Percentiles rank a stretch among this genome's conserved stretches.
Evolutionary conservation across 169 alveolate species (phyloP).

Genomic region (Cyclospora cayetanensis): DNA sequence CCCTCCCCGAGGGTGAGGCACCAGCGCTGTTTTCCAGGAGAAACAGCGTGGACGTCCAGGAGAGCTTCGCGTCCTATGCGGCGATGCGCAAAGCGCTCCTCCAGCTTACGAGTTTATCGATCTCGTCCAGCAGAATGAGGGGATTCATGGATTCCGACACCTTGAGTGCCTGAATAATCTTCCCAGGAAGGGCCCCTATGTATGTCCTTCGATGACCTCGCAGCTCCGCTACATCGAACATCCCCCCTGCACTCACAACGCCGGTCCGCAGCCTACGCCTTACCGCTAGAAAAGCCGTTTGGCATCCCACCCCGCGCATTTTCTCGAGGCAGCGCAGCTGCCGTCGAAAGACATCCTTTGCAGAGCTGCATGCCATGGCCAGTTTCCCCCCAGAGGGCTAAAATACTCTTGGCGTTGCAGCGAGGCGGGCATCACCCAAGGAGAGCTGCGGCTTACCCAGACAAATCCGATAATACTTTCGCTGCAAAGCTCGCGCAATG

Average conservation of each 20-base stretch:
- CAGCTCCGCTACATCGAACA: constrained; percentile 93
- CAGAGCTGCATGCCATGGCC: too few species aligned
- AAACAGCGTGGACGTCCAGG: neutral
- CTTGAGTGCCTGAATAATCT: constrained; percentile 80
- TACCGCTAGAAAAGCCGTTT: too few species aligned
- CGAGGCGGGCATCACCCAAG: too few species aligned
- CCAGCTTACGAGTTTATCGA: constrained; percentile 90
- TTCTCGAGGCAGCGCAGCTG: too few species aligned
- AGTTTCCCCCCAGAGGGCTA: too few species aligned
- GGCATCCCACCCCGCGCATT: too few species aligned
- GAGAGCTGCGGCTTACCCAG: constrained; percentile 67
- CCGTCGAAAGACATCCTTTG: too few species aligned
- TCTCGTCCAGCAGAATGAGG: constrained; percentile 88
- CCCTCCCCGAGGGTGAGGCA: too few species aligned
- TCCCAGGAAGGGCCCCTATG: constrained; percentile 97
- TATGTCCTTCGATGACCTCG: constrained; percentile 96
- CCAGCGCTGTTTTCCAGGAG: too few species aligned
- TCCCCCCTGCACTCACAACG: constrained; percentile 88
- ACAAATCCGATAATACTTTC: constrained; percentile 88
- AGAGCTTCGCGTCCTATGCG: neutral
- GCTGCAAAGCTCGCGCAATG: constrained; percentile 89
- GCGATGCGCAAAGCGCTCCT: neutral
- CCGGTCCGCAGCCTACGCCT: too few species aligned
- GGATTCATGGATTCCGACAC: constrained; percentile 52
- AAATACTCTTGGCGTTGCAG: too few species aligned